These are phyloP conservation scores for Populus hybrid DNA, from an alignment of 441 rosid species.

Conservation along the genomic window DNA sequence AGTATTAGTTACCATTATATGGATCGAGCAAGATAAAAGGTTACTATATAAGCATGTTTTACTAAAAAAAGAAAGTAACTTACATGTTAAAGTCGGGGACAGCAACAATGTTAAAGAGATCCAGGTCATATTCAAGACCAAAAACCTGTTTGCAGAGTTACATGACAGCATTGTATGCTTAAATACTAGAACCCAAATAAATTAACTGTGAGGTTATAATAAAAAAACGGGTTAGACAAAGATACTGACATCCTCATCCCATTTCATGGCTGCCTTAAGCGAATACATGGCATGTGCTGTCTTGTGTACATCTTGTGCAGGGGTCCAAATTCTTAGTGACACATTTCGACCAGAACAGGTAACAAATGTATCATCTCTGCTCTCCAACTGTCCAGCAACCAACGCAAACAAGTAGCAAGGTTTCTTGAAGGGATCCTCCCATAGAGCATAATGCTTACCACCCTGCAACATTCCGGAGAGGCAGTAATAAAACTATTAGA, in stretches of 20 bases:
- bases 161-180: not conserved
- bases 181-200: not conserved
- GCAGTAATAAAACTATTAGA: not conserved
- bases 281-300: slow-evolving; percentile 98
- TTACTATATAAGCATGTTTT: not conserved
- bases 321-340: slow-evolving; percentile 80
- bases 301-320: slow-evolving; percentile 83
- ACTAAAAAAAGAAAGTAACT: slow-evolving; percentile 25
- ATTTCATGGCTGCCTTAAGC: slow-evolving; percentile 94
- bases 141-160: slow-evolving; percentile 55
- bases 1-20: slow-evolving; percentile 1
- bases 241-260: slow-evolving; percentile 92
- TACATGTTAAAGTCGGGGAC: slow-evolving; percentile 98
- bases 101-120: slow-evolving; percentile 97
- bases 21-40: not conserved
- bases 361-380: slow-evolving; percentile 82
- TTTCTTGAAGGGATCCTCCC: slow-evolving; percentile 99
- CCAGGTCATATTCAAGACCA: slow-evolving; percentile 95
- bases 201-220: not conserved
- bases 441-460: slow-evolving; percentile 78
- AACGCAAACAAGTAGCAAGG: slow-evolving; percentile 94
- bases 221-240: not conserved
- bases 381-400: slow-evolving; percentile 87
- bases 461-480: slow-evolving; percentile 44
- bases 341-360: slow-evolving; percentile 85